Base-by-base conservation (phyloP, 116 monocot species). In the Phalaenopsis hybrid region DNA sequence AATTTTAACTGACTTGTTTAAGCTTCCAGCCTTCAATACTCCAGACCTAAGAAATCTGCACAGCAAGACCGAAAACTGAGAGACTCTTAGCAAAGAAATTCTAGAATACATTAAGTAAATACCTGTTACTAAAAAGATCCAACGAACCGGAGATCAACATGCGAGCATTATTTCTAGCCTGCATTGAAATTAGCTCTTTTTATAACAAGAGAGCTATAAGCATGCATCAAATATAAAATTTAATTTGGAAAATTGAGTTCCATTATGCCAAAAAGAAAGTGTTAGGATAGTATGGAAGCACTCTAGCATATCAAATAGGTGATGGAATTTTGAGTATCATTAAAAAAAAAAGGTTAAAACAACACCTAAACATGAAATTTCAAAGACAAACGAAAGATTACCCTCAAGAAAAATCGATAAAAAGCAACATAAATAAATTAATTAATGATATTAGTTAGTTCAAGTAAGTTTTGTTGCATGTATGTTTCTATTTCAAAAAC, bases 161-260 rank as follows among this genome's bases (percentile, higher is more conserved):
- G 37, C 95, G 90, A 76, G 95, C 98, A 89, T 98, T 95, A 77
- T 98, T 98, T 86, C 95, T 98, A 81, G 95, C 98, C 98, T 98
- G 85, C 41, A 83, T 34, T 23, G 34, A 72, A 37, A 37, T 72
- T 72, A 23, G 72, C 16, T 12, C 37, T 23, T 72, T 72, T 72
- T 23, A 72, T 37, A 4, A 72, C 31, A 41, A 37, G 10, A 37
- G 13, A 25, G 31, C 4, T 72, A 72, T 2, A 68, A 72, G 65
- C n/a, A 37, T 33, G 13, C 31, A 72, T 31, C 72, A 72, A 37
- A 34, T 72, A 72, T 37, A 33, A 72, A 72, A 21, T 12, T 69
- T 12, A 69, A 10, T 33, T 12, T 69, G 21, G 11, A 5, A 33
- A 12, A 12, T 33, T 69, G 8, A 69, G 18, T 69, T 2, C 33